phyloP scores from a whole-genome alignment of 2,329 filamentous ascomycete species.

The Monosporascus sp. region DNA sequence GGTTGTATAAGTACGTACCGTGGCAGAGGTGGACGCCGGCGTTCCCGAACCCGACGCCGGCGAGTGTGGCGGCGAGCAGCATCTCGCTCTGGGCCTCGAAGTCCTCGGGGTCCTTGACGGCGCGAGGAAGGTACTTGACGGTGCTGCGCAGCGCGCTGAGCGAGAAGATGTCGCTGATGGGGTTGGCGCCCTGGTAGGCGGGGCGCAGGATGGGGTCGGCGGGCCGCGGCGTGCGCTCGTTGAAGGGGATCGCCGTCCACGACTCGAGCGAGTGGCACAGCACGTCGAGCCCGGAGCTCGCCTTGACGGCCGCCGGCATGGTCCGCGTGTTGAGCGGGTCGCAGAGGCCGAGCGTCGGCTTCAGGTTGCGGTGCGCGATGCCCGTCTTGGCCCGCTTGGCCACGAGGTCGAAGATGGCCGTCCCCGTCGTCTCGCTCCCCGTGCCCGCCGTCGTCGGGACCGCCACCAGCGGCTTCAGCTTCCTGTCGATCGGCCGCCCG shows the following conservation, averaged over 20 bases:
- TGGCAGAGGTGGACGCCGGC: conserved; percentile 82
- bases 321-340: conserved; percentile 86
- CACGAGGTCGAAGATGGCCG: conserved; percentile 94
- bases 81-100: conserved; percentile 91
- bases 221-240: conserved; percentile 77
- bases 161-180: conserved; percentile 96
- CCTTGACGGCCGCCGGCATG: conserved; percentile 92
- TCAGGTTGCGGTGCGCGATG: conserved; percentile 90
- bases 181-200: conserved; percentile 95
- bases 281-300: conserved; percentile 87
- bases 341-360: conserved; percentile 87
- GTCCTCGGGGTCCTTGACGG: conserved; percentile 83
- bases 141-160: conserved; percentile 77
- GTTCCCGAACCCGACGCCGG: conserved; percentile 95
- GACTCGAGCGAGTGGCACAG: conserved; percentile 93
- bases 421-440: conserved; percentile 92
- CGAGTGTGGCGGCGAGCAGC: conserved; percentile 88
- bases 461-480: conserved; percentile 71
- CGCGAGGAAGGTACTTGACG: conserved; percentile 86
- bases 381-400: conserved; percentile 89
- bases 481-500: conserved; percentile 67
- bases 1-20: conserved; percentile 34
- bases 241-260: conserved; percentile 95
- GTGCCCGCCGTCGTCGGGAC: conserved; percentile 84
- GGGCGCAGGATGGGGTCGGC: conserved; percentile 85